phyloP scores from a whole-genome alignment of 2,329 filamentous ascomycete species.

The Monilinia aucupariae region DNA sequence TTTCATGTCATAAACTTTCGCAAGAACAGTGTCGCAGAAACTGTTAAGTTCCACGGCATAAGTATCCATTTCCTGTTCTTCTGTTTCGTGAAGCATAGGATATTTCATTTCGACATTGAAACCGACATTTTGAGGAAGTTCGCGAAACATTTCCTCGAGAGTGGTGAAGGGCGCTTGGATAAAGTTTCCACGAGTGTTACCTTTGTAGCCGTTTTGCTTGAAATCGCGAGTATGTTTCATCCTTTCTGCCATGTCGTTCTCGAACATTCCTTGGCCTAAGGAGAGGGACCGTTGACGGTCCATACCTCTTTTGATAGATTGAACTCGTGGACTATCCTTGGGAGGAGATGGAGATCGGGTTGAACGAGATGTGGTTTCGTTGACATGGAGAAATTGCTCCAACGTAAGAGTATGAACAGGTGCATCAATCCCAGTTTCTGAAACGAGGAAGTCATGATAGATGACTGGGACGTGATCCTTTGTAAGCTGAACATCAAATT shows the following conservation, averaged over 20 bases:
- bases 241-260: conserved; percentile 56
- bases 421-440: conserved; percentile 93
- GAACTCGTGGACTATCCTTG: conserved; percentile 26
- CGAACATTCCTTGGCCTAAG: conserved; percentile 28
- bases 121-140: conserved; percentile 74
- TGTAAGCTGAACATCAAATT: conserved; percentile 91
- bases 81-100: conserved; percentile 92
- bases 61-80: conserved; percentile 94
- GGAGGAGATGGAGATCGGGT: conserved; percentile 45
- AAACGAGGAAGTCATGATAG: conserved; percentile 97
- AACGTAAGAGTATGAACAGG: conserved; percentile 92
- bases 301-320: conserved; percentile 25
- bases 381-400: conserved; percentile 88
- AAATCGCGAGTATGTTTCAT: conserved; percentile 98
- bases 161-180: conserved; percentile 97
- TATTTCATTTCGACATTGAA: conserved; percentile 99
- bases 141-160: conserved; percentile 84
- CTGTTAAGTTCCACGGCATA: conserved; percentile 94
- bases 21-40: conserved; percentile 89
- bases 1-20: conserved; percentile 82
- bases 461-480: conserved; percentile 98
- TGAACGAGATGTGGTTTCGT: conserved; percentile 43
- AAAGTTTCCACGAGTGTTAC: conserved; percentile 86
- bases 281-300: conserved; percentile 36
- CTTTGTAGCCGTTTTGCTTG: conserved; percentile 92